phyloP scores from a whole-genome alignment of 257 asterid genomes.

The Salvia miltiorrhiza region DNA sequence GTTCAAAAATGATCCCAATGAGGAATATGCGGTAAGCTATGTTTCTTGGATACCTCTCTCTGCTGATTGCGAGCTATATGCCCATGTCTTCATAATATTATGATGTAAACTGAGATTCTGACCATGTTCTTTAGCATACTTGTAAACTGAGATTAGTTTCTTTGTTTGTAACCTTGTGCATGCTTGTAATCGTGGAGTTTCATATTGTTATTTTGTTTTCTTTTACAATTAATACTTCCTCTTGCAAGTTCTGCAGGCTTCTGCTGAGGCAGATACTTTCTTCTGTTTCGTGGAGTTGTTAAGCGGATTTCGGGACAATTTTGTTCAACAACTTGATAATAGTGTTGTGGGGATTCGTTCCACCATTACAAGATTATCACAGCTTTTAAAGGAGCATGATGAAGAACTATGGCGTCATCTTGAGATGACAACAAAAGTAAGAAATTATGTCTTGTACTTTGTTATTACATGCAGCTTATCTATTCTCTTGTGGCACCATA shows the following conservation, averaged over 20 bases:
- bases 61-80: background rate
- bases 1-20: slow-evolving; percentile 72
- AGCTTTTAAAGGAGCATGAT: slow-evolving; percentile 92
- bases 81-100: background rate
- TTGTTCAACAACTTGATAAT: slow-evolving; percentile 94
- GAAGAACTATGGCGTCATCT: slow-evolving; percentile 99
- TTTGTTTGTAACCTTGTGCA: slow-evolving; percentile 8
- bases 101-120: background rate
- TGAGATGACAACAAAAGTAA: slow-evolving; percentile 90
- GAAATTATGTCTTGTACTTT: slow-evolving; percentile 1
- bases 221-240: slow-evolving; percentile 23
- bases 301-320: slow-evolving; percentile 92
- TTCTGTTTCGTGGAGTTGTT: slow-evolving; percentile 96
- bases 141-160: slow-evolving; percentile 7
- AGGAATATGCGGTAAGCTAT: slow-evolving; percentile 66
- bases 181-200: background rate
- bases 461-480: background rate
- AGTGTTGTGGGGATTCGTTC: slow-evolving; percentile 95
- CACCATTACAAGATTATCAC: slow-evolving; percentile 80
- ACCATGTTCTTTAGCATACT: background rate
- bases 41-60: slow-evolving; percentile 17
- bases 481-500: slow-evolving; percentile 12
- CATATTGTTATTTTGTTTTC: slow-evolving; percentile 8
- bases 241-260: slow-evolving; percentile 54
- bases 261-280: slow-evolving; percentile 92